Base-by-base conservation (phyloP, 2,329 filamentous ascomycete species). In the Ceratocystis albifundus region DNA sequence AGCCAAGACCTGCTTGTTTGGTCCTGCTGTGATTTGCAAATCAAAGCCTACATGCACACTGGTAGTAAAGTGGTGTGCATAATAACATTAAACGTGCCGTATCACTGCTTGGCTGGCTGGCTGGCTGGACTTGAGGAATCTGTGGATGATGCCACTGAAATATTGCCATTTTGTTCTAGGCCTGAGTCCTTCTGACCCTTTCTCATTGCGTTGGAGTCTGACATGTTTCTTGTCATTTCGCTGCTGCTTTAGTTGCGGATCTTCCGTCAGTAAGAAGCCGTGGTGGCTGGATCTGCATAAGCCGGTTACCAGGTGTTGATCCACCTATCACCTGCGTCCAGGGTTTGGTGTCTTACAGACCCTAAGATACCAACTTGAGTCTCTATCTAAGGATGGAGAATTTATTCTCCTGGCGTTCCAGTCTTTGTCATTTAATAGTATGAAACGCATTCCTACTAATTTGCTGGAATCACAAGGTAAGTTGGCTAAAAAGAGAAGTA, bases 201-300 rank as follows among this genome's bases (percentile, higher is more conserved):
- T 8, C n/a, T 36, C 15, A 20, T 36, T 15, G 25, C n/a, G 30
- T 59, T 59, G n/a, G 17, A 59, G 55, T 59, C 55, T 59, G 55
- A 36, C 55, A 36, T 59, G 55, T 59, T 25, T 59, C 55, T 59
- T 36, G n/a, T 36, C 12, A 10, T 59, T 59, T n/a, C 28, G 55
- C 55, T 59, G 55, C 55, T 59, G 55, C 55, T 59, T 59, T 59
- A 30, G 55, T 1, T 28, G 48, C 5, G 3, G 55, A 59, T 36
- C 55, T n/a, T 30, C 55, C 28, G 32, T 20, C 55, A 59, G n/a
- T 20, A n/a, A 36, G 3, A n/a, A 30, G 55, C 30, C 30, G 6
- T 7, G 1, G 4, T 59, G 20, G 20, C 20, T 22, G n/a, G 25
- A 59, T 59, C 17, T 36, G 25, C 30, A 20, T 20, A 36, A 36